Evolutionary conservation across 352 stramenopile genomes (phyloP).

Genomic region (Thalassiosira hispida): DNA sequence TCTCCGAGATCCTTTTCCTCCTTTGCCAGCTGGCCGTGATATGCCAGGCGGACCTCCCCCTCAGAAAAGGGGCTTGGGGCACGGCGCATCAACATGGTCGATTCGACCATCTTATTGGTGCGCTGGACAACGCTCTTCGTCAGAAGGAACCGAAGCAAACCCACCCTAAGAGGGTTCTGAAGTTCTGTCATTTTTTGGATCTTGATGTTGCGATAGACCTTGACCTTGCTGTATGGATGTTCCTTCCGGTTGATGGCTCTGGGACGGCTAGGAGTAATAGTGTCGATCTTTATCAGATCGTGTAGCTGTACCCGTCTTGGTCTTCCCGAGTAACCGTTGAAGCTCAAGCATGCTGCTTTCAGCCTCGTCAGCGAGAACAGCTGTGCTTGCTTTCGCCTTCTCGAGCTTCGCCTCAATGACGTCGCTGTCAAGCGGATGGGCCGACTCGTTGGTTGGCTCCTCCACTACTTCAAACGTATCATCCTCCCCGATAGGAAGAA

Average conservation of each 20-base stretch:
- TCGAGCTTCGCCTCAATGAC: slow-evolving; percentile 13
- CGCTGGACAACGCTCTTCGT: slow-evolving; percentile 1
- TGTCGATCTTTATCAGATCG: slow-evolving; percentile 36
- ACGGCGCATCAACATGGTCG: slow-evolving; percentile 58
- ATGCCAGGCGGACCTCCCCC: slow-evolving; percentile 61
- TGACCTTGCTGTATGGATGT: slow-evolving; percentile 40
- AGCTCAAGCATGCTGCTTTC: slow-evolving; percentile 41
- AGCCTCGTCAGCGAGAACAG: slow-evolving; percentile 33
- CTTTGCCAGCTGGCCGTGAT: slow-evolving; percentile 54
- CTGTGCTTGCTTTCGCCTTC: slow-evolving; percentile 29
- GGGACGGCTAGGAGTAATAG: slow-evolving; percentile 26
- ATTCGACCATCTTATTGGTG: slow-evolving; percentile 33
- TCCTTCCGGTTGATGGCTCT: slow-evolving; percentile 45
- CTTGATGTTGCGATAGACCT: slow-evolving; percentile 46
- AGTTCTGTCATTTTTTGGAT: slow-evolving; percentile 50
- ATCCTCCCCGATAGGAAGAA: slow-evolving; percentile 34
- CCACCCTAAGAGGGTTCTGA: slow-evolving; percentile 49
- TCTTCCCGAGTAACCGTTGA: slow-evolving; percentile 30
- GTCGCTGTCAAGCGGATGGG: slow-evolving; percentile 14
- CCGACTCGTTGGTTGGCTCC: neutral
- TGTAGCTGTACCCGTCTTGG: slow-evolving; percentile 32
- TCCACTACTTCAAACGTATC: slow-evolving; percentile 32
- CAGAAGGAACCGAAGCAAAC: slow-evolving; percentile 30
- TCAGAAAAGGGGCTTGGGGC: slow-evolving; percentile 66
- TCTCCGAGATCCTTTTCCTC: slow-evolving; percentile 26